Evolutionary conservation across 345 rosid species (phyloP).

Genomic region (Cardamine resedifolia): DNA sequence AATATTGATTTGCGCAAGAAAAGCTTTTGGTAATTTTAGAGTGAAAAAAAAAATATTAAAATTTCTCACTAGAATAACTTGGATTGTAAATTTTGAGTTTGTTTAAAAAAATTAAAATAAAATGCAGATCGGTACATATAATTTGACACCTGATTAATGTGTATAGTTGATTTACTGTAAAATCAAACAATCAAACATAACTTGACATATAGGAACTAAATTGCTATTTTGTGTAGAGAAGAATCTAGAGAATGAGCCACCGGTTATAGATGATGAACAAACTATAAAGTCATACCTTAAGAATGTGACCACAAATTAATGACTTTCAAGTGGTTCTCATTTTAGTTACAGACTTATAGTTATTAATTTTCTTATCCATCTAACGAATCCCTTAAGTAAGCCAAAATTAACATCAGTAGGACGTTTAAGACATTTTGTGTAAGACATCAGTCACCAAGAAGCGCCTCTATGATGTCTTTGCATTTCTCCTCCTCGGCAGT

Average conservation of each 20-base stretch:
- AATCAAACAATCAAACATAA: no score
- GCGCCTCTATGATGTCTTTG: conserved; percentile 53
- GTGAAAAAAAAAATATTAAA: no score
- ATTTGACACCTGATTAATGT: not conserved
- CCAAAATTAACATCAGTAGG: not conserved
- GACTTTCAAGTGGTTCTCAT: not conserved
- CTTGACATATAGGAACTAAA: not conserved
- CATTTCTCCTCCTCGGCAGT: conserved; percentile 40
- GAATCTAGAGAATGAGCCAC: not conserved
- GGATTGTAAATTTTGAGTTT: not conserved
- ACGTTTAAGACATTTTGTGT: not conserved
- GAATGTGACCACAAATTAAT: not conserved
- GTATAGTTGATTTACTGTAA: not conserved
- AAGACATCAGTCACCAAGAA: conserved; percentile 39
- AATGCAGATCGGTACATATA: not conserved
- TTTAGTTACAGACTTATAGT: not conserved
- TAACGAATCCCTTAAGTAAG: not conserved
- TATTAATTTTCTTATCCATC: not conserved
- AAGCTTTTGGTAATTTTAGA: no score
- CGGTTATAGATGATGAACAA: not conserved
- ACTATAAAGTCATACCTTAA: not conserved
- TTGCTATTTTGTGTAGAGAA: no score
- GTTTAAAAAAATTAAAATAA: not conserved
- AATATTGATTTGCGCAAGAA: no score
- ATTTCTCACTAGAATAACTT: not conserved